phyloP scores from a whole-genome alignment of 2,329 filamentous ascomycete species.

The Tolypocladium guangdongense region DNA sequence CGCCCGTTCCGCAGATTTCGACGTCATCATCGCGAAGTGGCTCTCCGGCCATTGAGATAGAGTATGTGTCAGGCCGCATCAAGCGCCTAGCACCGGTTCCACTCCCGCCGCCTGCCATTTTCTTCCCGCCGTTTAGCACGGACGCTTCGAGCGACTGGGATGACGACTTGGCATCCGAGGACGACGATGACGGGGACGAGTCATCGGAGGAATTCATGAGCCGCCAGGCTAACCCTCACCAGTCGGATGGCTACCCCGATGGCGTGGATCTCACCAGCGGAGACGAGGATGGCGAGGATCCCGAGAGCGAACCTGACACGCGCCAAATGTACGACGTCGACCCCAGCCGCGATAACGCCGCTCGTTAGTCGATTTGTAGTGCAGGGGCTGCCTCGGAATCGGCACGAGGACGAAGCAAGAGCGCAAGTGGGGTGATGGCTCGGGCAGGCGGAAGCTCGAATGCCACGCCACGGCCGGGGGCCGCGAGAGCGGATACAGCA shows the following conservation, averaged over 20 bases:
- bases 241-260: conserved; percentile 30
- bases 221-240: conserved; percentile 22
- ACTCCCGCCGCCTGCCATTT: conserved; percentile 41
- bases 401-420: conserved; percentile 18
- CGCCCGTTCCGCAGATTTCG: conserved; percentile 13
- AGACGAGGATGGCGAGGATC: conserved; percentile 30
- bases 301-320: conserved; percentile 20
- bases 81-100: conserved; percentile 34
- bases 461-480: conserved; percentile 32
- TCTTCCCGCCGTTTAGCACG: conserved; percentile 35
- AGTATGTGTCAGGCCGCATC: conserved; percentile 33
- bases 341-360: background rate
- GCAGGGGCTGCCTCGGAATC: conserved; percentile 22
- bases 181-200: conserved; percentile 16
- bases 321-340: conserved; percentile 19
- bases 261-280: conserved; percentile 28
- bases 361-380: conserved; percentile 16
- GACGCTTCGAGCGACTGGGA: conserved; percentile 25
- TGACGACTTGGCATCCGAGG: conserved; percentile 14
- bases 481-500: conserved; percentile 26
- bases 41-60: conserved; percentile 23
- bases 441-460: conserved; percentile 23
- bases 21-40: background rate
- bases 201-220: conserved; percentile 21
- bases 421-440: conserved; percentile 15